Percentiles rank a stretch among this genome's conserved stretches.
phyloP scores from a whole-genome alignment of 441 rosid genomes.

The Euphorbia schlechtendalii region DNA sequence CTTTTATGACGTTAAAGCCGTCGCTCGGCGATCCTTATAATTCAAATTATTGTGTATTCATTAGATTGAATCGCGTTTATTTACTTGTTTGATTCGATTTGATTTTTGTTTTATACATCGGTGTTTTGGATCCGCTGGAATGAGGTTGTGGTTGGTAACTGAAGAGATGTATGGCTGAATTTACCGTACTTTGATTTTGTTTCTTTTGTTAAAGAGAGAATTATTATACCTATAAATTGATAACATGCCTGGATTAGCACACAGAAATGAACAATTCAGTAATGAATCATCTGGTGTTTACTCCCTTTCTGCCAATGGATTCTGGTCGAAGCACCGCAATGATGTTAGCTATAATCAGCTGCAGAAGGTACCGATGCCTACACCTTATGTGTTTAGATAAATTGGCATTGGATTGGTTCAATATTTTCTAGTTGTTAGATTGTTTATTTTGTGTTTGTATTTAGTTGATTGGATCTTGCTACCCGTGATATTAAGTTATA shows the following conservation, averaged over 20 bases:
- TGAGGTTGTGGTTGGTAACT: background rate
- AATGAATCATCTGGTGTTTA: constrained; percentile 30
- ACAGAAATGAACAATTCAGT: constrained; percentile 57
- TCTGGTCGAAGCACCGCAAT: constrained; percentile 73
- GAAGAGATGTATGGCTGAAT: constrained; percentile 10
- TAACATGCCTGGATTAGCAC: constrained; percentile 30
- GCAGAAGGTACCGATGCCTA: constrained; percentile 53
- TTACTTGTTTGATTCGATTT: constrained; percentile 10
- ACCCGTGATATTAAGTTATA: constrained; percentile 13
- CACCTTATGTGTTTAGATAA: constrained; percentile 5
- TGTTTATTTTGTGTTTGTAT: constrained; percentile 10
- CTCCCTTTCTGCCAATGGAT: constrained; percentile 41
- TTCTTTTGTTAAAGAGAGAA: background rate
- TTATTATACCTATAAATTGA: background rate
- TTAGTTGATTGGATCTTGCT: constrained; percentile 28
- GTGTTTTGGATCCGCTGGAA: constrained; percentile 21
- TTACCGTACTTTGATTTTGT: background rate
- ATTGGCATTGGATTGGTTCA: constrained; percentile 30
- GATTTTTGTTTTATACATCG: constrained; percentile 20
- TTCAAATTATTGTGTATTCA: background rate
- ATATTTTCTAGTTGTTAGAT: constrained; percentile 10
- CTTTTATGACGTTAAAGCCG: background rate
- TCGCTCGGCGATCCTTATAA: background rate
- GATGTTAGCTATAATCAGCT: constrained; percentile 76
- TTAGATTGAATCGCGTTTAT: constrained; percentile 15